These are phyloP conservation scores for Mycena crocata DNA, from an alignment of 768 basidiomycete genomes.

Conservation along the genomic window DNA sequence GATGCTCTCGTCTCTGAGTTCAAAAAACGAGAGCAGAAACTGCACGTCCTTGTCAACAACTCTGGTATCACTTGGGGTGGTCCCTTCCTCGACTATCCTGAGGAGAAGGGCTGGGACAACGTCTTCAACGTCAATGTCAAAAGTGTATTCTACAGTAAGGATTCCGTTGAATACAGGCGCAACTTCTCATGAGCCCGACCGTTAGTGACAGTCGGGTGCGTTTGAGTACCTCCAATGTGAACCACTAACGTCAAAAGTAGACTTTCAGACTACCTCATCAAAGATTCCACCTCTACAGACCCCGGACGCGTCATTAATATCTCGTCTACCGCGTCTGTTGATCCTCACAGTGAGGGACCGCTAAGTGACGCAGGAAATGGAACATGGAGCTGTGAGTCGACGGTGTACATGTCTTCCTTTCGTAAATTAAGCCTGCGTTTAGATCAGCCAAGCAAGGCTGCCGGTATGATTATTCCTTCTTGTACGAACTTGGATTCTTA, in stretches of 20 bases:
- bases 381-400: conserved; percentile 80
- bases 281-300: conserved; percentile 69
- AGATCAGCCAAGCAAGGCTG: conserved; percentile 91
- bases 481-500: neutral
- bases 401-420: neutral
- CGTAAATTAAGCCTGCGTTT: conserved; percentile 1
- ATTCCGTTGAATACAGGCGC: neutral
- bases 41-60: conserved; percentile 89
- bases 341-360: conserved; percentile 60
- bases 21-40: conserved; percentile 73
- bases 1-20: conserved; percentile 77
- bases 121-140: conserved; percentile 89
- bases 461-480: conserved; percentile 54
- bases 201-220: neutral
- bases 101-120: conserved; percentile 89
- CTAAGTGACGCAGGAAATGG: conserved; percentile 70
- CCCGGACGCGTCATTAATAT: conserved; percentile 87
- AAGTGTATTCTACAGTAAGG: conserved; percentile 82
- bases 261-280: conserved; percentile 71
- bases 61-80: conserved; percentile 86
- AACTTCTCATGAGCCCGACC: neutral
- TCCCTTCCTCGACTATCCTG: conserved; percentile 75
- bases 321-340: conserved; percentile 75
- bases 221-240: neutral
- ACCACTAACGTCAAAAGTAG: conserved; percentile 37